Conservation (phyloP, 2,329 filamentous ascomycete genomes). For the Aplosporella prunicola region DNA sequence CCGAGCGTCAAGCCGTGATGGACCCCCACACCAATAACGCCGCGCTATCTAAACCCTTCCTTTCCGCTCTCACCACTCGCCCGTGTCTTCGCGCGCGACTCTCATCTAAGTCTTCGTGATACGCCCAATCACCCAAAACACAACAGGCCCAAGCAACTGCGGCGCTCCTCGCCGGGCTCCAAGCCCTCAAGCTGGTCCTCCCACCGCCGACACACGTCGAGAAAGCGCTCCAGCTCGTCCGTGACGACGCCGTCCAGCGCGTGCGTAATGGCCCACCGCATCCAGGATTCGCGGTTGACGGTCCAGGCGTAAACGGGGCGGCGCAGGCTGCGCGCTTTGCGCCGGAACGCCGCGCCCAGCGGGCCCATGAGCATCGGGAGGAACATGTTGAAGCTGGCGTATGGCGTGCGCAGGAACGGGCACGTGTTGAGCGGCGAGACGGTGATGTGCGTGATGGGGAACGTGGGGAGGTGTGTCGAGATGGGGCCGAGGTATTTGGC, state of each 20-base stretch:
- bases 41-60: no score
- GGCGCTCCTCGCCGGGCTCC: no score
- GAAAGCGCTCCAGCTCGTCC: slow-evolving; percentile 64
- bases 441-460: slow-evolving; percentile 58
- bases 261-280: slow-evolving; percentile 68
- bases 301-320: slow-evolving; percentile 73
- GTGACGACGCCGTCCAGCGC: slow-evolving; percentile 74
- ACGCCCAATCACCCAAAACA: no score
- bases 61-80: no score
- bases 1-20: no score
- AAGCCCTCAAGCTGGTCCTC: no score
- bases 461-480: slow-evolving; percentile 51
- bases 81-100: no score
- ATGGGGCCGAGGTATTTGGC: slow-evolving; percentile 59
- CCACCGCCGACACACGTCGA: slow-evolving; percentile 45
- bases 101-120: no score
- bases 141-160: no score
- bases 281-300: slow-evolving; percentile 66
- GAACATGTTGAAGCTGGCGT: slow-evolving; percentile 70
- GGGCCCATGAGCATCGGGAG: slow-evolving; percentile 59
- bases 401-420: slow-evolving; percentile 57
- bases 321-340: slow-evolving; percentile 45
- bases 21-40: no score
- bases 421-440: slow-evolving; percentile 58
- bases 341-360: slow-evolving; percentile 56